A percentile compares a stretch with the other conserved stretches of the same genome.
Evolutionary conservation across 129 eudicot species (phyloP).

Genomic region (Centella asiatica): DNA sequence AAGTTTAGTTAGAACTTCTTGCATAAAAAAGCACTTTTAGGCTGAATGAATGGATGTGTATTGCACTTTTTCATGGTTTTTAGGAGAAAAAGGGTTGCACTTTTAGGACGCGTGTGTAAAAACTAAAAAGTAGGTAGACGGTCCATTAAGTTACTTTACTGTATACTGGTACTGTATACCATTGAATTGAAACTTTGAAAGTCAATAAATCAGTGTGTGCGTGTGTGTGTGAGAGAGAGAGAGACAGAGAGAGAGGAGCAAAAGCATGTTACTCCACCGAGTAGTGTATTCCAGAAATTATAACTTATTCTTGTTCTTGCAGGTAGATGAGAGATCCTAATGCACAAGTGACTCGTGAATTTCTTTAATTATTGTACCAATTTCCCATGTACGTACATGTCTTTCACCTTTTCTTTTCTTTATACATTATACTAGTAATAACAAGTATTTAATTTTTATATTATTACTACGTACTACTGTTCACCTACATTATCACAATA

Average conservation of each 20-base stretch:
- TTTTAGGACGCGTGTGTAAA: slow-evolving; percentile 5
- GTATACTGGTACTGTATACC: too few species aligned
- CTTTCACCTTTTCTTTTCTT: background rate
- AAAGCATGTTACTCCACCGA: too few species aligned
- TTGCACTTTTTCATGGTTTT: too few species aligned
- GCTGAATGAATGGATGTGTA: background rate
- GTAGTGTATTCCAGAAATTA: too few species aligned
- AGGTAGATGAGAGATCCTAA: background rate
- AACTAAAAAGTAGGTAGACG: background rate
- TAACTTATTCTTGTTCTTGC: too few species aligned
- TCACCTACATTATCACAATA: slow-evolving; percentile 3
- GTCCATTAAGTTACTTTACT: too few species aligned
- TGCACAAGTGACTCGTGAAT: slow-evolving; percentile 10
- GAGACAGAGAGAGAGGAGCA: too few species aligned
- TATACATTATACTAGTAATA: too few species aligned
- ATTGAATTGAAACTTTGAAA: too few species aligned
- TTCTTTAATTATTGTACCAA: background rate
- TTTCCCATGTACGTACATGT: too few species aligned
- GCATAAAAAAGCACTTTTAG: background rate
- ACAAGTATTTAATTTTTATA: background rate
- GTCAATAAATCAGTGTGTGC: background rate
- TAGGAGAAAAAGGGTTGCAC: slow-evolving; percentile 2
- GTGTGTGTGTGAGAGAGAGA: too few species aligned
- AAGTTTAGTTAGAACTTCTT: too few species aligned
- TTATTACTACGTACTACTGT: background rate